These are phyloP conservation scores for Vigna hirtella DNA, from an alignment of 306 rosid species.

Conservation along the genomic window DNA sequence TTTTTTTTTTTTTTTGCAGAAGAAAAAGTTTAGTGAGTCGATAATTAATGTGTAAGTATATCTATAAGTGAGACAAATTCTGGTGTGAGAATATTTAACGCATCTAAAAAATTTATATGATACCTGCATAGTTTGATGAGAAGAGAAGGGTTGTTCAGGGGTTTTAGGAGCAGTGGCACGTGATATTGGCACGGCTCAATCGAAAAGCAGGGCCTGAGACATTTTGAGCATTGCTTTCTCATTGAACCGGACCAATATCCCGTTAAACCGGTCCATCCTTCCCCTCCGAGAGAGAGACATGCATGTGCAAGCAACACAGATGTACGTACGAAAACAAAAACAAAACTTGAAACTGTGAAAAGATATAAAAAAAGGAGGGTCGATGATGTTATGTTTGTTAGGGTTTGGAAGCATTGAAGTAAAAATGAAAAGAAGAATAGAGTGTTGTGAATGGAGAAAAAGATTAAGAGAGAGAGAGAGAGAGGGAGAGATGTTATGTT, in stretches of 20 bases:
- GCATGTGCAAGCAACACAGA: too few relatives aligned
- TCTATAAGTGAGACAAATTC: neutral
- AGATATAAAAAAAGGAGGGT: too few relatives aligned
- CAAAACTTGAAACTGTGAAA: too few relatives aligned
- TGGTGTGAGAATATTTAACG: neutral
- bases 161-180: constrained; percentile 60
- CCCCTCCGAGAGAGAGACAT: neutral
- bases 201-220: constrained; percentile 59
- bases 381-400: too few relatives aligned
- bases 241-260: constrained; percentile 99
- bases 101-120: too few relatives aligned
- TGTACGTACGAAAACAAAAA: too few relatives aligned
- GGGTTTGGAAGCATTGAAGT: too few relatives aligned
- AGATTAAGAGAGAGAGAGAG: neutral
- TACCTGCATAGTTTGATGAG: neutral
- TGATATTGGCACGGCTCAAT: constrained; percentile 99
- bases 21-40: neutral
- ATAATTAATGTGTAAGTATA: too few relatives aligned
- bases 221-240: constrained; percentile 63
- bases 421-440: too few relatives aligned
- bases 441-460: constrained; percentile 40
- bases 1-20: neutral
- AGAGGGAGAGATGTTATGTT: neutral
- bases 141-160: neutral
- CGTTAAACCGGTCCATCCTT: constrained; percentile 58